Evolutionary conservation across 208 protist genomes (phyloP), one percentile per base, ranked within the genome.

Genomic region (Trypanosomatidae sp.): DNA sequence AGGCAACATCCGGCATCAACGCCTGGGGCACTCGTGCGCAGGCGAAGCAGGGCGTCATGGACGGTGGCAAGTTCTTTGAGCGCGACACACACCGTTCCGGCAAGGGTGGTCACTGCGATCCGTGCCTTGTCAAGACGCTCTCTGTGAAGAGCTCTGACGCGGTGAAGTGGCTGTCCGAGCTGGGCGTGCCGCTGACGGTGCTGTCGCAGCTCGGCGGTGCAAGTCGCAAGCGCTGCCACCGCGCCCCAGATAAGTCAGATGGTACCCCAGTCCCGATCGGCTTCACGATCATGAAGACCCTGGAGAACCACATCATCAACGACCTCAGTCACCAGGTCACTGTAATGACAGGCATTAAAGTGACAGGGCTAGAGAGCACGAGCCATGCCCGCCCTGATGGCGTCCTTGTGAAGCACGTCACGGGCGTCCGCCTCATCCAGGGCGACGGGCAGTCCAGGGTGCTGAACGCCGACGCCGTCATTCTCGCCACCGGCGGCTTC

Each of bases 1-100:
- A 99, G 87, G 98, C 98, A 12, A 98, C 93, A 10, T 98, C 95
- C 30, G 98, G 98, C 77, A 99, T 99, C 72, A 99, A 99, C 78
- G 97, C 79, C 25, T 93, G 90, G 81, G 82, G 83, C 39, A 98
- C 98, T 9, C 81, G 82, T 52, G 87, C 92, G 28, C 97, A 99
- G 87, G 84, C 82, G 36, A 71, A 87, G 79, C 58, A 80, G 47
- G 83, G 83, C 56, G 64, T 96, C 69, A 78, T 84, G 58, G 91
- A 96, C 74, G 80, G 67, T 62, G 82, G 83, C 62, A 88, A 86
- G 73, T 91, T 82, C 79, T 97, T 94, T 73, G 84, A 95, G 79
- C 85, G 86, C 66, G 93, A 97, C 77, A 95, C 93, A 17, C 85
- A 87, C 73, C 68, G 52, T 33, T 90, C 86, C 52, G 90, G 90